Evolutionary conservation across 352 stramenopile genomes (phyloP).

Genomic region (Phytophthora sansomeana): DNA sequence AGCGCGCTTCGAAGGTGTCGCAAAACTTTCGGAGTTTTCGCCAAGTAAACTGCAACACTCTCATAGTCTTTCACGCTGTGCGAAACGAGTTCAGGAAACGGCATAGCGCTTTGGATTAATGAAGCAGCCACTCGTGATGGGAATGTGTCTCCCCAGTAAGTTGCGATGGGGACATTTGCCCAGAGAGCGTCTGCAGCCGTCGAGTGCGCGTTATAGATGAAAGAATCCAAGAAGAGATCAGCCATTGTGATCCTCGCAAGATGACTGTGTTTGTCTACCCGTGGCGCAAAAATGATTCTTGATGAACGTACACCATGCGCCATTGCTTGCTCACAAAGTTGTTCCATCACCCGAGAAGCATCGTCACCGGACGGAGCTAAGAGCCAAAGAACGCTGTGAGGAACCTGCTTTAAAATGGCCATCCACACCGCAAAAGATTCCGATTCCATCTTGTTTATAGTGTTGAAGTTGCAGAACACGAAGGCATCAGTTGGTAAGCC

Average conservation of each 20-base stretch:
- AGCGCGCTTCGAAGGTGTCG: slow-evolving; percentile 42
- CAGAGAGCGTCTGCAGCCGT: slow-evolving; percentile 93
- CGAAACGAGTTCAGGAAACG: slow-evolving; percentile 42
- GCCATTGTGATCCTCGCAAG: slow-evolving; percentile 78
- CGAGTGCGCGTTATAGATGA: slow-evolving; percentile 97
- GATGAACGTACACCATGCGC: slow-evolving; percentile 63
- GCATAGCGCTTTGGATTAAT: slow-evolving; percentile 55
- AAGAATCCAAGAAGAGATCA: slow-evolving; percentile 96
- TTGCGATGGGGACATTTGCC: slow-evolving; percentile 91
- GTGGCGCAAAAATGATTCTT: slow-evolving; percentile 79
- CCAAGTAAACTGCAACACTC: slow-evolving; percentile 61
- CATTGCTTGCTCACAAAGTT: slow-evolving; percentile 64
- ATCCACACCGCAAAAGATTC: slow-evolving; percentile 90
- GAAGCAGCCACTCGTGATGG: slow-evolving; percentile 74
- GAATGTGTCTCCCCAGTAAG: slow-evolving; percentile 80
- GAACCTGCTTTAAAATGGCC: slow-evolving; percentile 86
- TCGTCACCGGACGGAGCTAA: slow-evolving; percentile 49
- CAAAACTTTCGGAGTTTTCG: slow-evolving; percentile 28
- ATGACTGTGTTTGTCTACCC: slow-evolving; percentile 74
- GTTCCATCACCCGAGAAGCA: slow-evolving; percentile 18
- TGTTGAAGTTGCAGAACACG: slow-evolving; percentile 95
- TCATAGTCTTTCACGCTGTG: slow-evolving; percentile 81
- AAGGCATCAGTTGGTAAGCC: slow-evolving; percentile 40
- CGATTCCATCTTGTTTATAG: slow-evolving; percentile 95
- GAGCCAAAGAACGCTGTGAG: slow-evolving; percentile 89